phyloP scores from a whole-genome alignment of 345 rosid species.

The Eucalyptus leucophloia region DNA sequence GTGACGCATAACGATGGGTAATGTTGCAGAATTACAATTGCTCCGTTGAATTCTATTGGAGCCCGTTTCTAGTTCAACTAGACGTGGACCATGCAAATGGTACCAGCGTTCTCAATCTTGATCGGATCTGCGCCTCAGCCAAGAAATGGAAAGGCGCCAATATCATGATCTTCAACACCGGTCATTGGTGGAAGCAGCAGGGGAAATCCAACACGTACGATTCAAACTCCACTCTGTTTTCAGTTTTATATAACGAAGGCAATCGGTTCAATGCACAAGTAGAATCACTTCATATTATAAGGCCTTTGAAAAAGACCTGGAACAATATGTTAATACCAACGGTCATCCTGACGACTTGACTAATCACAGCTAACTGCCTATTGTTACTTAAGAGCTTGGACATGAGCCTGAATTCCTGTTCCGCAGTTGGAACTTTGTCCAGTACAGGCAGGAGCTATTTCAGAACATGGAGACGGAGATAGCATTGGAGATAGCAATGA shows the following conservation, averaged over 20 bases:
- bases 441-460: slow-evolving; percentile 4
- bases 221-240: not conserved
- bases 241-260: not conserved
- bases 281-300: not conserved
- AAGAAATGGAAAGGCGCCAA: slow-evolving; percentile 26
- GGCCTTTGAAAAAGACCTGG: not conserved
- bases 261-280: not conserved
- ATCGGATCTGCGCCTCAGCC: slow-evolving; percentile 8
- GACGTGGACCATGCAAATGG: slow-evolving; percentile 2
- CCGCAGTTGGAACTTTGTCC: slow-evolving; percentile 34
- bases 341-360: not conserved
- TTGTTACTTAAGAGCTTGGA: not conserved
- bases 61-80: slow-evolving; percentile 27
- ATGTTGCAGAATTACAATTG: slow-evolving; percentile 24
- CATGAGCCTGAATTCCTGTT: not conserved
- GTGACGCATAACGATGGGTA: not conserved
- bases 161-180: slow-evolving; percentile 42
- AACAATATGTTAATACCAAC: not conserved
- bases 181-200: slow-evolving; percentile 38
- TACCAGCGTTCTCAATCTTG: slow-evolving; percentile 21
- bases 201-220: slow-evolving; percentile 4
- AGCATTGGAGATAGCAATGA: slow-evolving; percentile 20
- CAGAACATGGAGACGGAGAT: slow-evolving; percentile 16
- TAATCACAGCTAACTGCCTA: not conserved
- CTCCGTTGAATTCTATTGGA: slow-evolving; percentile 38